A percentile compares a stretch with the other conserved stretches of the same genome.
Evolutionary conservation across 371 early-diverging fungal genomes (phyloP).

Genomic region (Mucor irregularis): DNA sequence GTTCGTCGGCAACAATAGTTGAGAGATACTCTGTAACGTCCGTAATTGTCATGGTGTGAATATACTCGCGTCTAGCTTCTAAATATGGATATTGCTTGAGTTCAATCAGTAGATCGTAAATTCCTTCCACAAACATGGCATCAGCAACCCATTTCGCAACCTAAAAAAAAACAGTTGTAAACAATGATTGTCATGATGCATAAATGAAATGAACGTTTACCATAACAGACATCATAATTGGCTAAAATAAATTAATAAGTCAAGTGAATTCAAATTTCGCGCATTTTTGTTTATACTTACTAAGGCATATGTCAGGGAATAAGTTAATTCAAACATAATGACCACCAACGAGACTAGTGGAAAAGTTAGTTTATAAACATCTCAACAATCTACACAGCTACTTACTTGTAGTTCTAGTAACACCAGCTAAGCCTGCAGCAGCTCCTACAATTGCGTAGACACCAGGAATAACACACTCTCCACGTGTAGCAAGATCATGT

Average conservation of each 20-base stretch:
- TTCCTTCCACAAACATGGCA: constrained; percentile 72
- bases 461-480: constrained; percentile 86
- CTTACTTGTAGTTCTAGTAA: constrained; percentile 86
- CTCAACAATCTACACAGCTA: background rate
- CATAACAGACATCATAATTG: constrained; percentile 90
- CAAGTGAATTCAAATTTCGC: background rate
- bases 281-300: constrained; percentile 20
- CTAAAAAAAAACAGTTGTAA: constrained; percentile 11
- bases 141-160: constrained; percentile 86
- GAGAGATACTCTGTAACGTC: constrained; percentile 47
- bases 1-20: constrained; percentile 61
- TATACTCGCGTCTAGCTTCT: constrained; percentile 78
- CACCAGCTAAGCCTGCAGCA: constrained; percentile 88
- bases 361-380: background rate
- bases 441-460: constrained; percentile 96
- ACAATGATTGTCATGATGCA: background rate
- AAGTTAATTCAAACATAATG: constrained; percentile 95
- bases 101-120: constrained; percentile 84
- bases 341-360: constrained; percentile 81
- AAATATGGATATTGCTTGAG: constrained; percentile 84
- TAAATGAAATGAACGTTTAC: constrained; percentile 26
- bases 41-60: constrained; percentile 58
- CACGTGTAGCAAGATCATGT: constrained; percentile 40
- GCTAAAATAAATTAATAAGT: constrained; percentile 41
- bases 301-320: constrained; percentile 75